Evolutionary conservation across 257 asterid genomes (phyloP).

Genomic region (Petunia secreta): DNA sequence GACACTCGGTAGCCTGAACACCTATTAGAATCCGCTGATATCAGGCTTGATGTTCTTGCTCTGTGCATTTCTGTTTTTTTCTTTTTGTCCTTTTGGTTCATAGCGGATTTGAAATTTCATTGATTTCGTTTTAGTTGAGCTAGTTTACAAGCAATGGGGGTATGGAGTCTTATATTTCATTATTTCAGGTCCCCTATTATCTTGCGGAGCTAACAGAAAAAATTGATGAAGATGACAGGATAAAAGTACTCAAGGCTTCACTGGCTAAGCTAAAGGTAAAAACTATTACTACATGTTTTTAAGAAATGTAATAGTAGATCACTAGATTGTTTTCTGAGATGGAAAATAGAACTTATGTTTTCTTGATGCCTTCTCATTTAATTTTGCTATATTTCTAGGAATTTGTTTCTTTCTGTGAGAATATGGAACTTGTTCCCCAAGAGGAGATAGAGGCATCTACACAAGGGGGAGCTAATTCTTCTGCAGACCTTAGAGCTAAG

Average conservation of each 20-base stretch:
- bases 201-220: constrained; percentile 83
- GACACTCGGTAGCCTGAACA: neutral
- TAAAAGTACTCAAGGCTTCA: constrained; percentile 69
- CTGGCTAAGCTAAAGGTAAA: constrained; percentile 79
- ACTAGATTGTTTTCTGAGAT: neutral
- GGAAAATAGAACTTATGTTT: neutral
- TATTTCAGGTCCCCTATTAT: constrained; percentile 77
- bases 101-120: neutral
- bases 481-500: constrained; percentile 77
- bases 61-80: neutral
- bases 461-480: constrained; percentile 46
- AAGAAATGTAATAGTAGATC: neutral
- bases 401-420: constrained; percentile 83
- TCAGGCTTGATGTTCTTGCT: constrained; percentile 1
- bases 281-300: neutral
- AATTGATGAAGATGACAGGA: constrained; percentile 65
- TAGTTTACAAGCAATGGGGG: neutral
- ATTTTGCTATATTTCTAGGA: constrained; percentile 49
- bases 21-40: neutral
- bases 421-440: constrained; percentile 89
- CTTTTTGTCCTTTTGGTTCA: neutral
- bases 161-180: neutral
- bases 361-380: neutral
- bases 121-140: neutral
- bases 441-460: constrained; percentile 64